Evolutionary conservation across 2,329 filamentous ascomycete species (phyloP).

Genomic region (Emergomyces pasteurianus): DNA sequence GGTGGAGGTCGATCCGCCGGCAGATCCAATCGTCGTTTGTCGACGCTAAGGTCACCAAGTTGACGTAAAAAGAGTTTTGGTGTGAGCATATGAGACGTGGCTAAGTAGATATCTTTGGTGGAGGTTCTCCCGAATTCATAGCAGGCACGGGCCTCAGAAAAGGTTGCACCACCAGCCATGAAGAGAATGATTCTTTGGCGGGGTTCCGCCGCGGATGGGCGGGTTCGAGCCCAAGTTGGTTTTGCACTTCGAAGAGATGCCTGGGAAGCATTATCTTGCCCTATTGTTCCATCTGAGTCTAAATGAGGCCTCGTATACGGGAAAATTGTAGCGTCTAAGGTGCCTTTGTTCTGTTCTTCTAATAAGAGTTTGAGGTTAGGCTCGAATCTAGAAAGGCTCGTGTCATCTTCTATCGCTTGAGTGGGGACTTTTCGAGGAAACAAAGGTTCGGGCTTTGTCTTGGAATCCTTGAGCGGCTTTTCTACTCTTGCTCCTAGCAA

Average conservation of each 20-base stretch:
- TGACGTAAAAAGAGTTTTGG: slow-evolving; percentile 74
- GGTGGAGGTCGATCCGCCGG: slow-evolving; percentile 68
- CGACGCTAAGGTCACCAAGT: slow-evolving; percentile 63
- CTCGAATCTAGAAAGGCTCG: slow-evolving; percentile 76
- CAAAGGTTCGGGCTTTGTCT: slow-evolving; percentile 51
- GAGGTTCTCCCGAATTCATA: slow-evolving; percentile 69
- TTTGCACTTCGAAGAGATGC: slow-evolving; percentile 82
- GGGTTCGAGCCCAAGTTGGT: slow-evolving; percentile 85
- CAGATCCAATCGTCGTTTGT: slow-evolving; percentile 64
- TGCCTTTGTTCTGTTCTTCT: slow-evolving; percentile 57
- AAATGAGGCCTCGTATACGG: slow-evolving; percentile 62
- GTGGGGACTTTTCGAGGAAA: slow-evolving; percentile 55
- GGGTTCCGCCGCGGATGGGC: slow-evolving; percentile 63
- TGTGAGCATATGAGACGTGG: slow-evolving; percentile 85
- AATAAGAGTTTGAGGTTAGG: slow-evolving; percentile 73
- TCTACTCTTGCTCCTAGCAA: slow-evolving; percentile 65
- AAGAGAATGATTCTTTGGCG: slow-evolving; percentile 86
- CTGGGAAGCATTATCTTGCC: slow-evolving; percentile 43
- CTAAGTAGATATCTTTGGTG: slow-evolving; percentile 72
- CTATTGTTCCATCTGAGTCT: slow-evolving; percentile 29
- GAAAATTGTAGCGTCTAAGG: slow-evolving; percentile 54
- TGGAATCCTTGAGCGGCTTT: slow-evolving; percentile 65
- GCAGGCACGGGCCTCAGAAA: slow-evolving; percentile 77
- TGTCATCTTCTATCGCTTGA: slow-evolving; percentile 56
- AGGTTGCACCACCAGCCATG: slow-evolving; percentile 89